Evolutionary conservation across 2,329 filamentous ascomycete species (phyloP).

Genomic region (Colletotrichum sublineola): DNA sequence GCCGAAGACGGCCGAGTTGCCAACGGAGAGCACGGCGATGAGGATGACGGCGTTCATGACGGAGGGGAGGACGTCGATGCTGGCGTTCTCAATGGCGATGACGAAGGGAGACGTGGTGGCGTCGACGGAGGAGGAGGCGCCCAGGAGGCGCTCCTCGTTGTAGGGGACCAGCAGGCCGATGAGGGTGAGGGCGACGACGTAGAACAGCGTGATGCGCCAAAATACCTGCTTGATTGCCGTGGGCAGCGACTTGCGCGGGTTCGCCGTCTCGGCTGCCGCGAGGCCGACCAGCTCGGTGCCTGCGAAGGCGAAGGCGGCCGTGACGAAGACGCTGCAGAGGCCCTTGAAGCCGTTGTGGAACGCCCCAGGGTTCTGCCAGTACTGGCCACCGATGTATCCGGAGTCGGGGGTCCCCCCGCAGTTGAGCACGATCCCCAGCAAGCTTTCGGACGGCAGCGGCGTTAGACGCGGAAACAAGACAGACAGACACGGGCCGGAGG

Average conservation of each 20-base stretch:
- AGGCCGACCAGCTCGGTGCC: conserved; percentile 83
- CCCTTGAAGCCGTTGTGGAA: conserved; percentile 88
- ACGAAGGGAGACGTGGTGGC: conserved; percentile 90
- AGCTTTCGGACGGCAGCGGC: conserved; percentile 60
- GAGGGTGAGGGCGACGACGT: conserved; percentile 84
- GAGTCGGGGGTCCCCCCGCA: conserved; percentile 80
- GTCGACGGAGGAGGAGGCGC: conserved; percentile 61
- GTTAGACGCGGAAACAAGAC: conserved; percentile 9
- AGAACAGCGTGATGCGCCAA: conserved; percentile 93
- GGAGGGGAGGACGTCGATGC: conserved; percentile 83
- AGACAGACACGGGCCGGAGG: not conserved
- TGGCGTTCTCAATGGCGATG: conserved; percentile 88
- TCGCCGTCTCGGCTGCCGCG: conserved; percentile 82
- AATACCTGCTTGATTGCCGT: conserved; percentile 94
- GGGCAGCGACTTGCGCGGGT: conserved; percentile 84
- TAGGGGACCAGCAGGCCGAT: conserved; percentile 88
- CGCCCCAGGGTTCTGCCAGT: conserved; percentile 85
- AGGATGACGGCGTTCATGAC: conserved; percentile 97
- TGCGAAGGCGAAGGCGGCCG: conserved; percentile 81
- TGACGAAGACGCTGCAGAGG: conserved; percentile 83
- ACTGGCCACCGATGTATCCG: conserved; percentile 83
- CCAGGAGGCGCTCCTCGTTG: conserved; percentile 73
- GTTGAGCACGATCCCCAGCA: conserved; percentile 88
- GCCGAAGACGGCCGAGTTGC: conserved; percentile 92
- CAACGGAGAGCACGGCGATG: conserved; percentile 89